Base-by-base conservation (phyloP, 345 rosid genomes). In the Durio zibethinus region DNA sequence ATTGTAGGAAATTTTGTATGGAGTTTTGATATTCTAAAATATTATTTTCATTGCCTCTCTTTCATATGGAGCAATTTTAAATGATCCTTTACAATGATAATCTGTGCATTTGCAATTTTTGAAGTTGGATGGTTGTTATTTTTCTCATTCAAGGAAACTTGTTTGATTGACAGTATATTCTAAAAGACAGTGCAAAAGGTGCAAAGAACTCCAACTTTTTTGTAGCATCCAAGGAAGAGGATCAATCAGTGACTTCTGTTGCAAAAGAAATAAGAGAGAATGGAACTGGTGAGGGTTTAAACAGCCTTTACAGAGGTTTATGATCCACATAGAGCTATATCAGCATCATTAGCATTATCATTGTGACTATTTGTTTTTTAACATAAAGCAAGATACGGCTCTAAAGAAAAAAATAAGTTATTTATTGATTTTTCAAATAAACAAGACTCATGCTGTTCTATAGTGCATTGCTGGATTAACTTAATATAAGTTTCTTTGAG, bases 161-260 rank as follows among this genome's bases (percentile, higher is more conserved):
- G 72, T 72, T 80, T 78, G 75, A 76, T 70, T 80, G 48, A 35
- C 77, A 86, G 91, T 83, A 89, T 84, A 80, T 83, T 75, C 80
- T 78, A 42, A 89, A 87, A 73, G 87, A 81, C 53, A 78, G 69
- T 66, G 60, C 76, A 70, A 86, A 88, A 78, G 80, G 74, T 33
- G 27, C 80, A 7, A 91, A 86, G 75, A 84, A 82, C 65, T 82
- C 87, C 61, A 70, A 78, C 47, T 56, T 66, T 33, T 5, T 56
- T 10, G 43, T 71, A 73, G 78, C 77, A 68, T 78, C 86, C 45
- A 84, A 79, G 86, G 84, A 42, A 76, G 88, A 77, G 33, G 80
- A 76, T 74, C 82, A 77, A 53, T 84, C 80, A 76, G 25, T 53
- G 45, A 76, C 77, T 73, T 83, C 84, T 57, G 77, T 72, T 68